Conservation (phyloP, 176 grass and related monocot species). For the Hyparrhenia diplandra region DNA sequence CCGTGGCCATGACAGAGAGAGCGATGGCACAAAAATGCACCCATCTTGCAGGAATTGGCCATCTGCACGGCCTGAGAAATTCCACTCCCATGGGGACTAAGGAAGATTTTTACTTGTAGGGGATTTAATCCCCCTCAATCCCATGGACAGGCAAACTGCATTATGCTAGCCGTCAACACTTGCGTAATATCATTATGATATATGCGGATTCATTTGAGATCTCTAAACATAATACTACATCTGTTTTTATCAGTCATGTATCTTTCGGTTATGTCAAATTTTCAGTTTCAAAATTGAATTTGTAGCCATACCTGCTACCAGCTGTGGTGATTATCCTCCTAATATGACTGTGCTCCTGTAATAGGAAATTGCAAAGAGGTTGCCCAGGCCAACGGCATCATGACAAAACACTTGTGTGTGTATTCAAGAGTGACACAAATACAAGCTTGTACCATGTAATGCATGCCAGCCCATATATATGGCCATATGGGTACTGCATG, state of each 20-base stretch:
- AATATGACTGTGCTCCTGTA: background rate
- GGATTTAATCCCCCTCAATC: too few relatives aligned
- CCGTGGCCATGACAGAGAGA: background rate
- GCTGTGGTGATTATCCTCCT: background rate
- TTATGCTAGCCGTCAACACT: background rate
- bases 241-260: background rate
- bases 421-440: background rate
- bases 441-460: conserved; percentile 22
- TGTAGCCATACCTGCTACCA: background rate
- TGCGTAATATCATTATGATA: background rate
- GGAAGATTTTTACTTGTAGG: too few relatives aligned
- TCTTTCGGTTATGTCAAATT: background rate
- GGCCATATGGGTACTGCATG: background rate
- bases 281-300: background rate
- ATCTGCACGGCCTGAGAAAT: background rate
- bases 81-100: too few relatives aligned
- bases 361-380: conserved; percentile 53
- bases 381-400: conserved; percentile 29
- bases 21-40: background rate
- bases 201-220: background rate
- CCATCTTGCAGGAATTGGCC: background rate
- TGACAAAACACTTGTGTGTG: conserved; percentile 10
- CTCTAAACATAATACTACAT: background rate
- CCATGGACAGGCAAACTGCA: background rate
- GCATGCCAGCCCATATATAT: background rate